A percentile compares a stretch with the other conserved stretches of the same genome.
Evolutionary conservation across 1,284 basidiomycete genomes (phyloP).

Genomic region (Naganishia liquefaciens): DNA sequence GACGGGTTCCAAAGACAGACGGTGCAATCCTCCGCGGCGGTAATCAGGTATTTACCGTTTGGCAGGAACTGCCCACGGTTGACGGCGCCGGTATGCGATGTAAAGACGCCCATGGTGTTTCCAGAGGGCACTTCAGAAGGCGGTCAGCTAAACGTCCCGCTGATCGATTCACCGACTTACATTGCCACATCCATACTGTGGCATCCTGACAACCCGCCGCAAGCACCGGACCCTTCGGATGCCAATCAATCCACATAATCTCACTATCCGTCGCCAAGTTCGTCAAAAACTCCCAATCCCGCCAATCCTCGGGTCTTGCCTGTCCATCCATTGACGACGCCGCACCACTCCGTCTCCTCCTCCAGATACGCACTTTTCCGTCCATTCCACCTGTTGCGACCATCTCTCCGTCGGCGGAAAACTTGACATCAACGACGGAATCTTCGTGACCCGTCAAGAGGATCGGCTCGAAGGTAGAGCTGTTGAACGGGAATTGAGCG

Average conservation of each 20-base stretch:
- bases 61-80: conserved; percentile 84
- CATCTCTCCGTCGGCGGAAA: conserved; percentile 85
- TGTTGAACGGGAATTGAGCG: conserved; percentile 37
- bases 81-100: conserved; percentile 81
- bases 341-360: conserved; percentile 59
- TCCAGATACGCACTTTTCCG: conserved; percentile 88
- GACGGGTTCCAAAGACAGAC: conserved; percentile 93
- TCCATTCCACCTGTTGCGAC: conserved; percentile 97
- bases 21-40: conserved; percentile 78
- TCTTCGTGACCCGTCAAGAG: conserved; percentile 89
- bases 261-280: conserved; percentile 92
- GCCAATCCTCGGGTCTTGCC: conserved; percentile 66
- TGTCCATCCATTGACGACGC: background rate
- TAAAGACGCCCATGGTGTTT: conserved; percentile 81
- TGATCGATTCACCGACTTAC: conserved; percentile 55
- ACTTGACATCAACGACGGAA: conserved; percentile 78
- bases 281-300: conserved; percentile 86
- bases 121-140: conserved; percentile 28
- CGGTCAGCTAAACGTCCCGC: too few species aligned
- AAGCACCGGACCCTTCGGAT: conserved; percentile 86
- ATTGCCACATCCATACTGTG: conserved; percentile 97
- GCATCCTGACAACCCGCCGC: conserved; percentile 90
- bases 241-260: conserved; percentile 95
- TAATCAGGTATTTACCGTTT: conserved; percentile 77
- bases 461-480: conserved; percentile 76